Base-by-base conservation (phyloP, 352 stramenopile species). In the Paralagenidium karlingii region DNA sequence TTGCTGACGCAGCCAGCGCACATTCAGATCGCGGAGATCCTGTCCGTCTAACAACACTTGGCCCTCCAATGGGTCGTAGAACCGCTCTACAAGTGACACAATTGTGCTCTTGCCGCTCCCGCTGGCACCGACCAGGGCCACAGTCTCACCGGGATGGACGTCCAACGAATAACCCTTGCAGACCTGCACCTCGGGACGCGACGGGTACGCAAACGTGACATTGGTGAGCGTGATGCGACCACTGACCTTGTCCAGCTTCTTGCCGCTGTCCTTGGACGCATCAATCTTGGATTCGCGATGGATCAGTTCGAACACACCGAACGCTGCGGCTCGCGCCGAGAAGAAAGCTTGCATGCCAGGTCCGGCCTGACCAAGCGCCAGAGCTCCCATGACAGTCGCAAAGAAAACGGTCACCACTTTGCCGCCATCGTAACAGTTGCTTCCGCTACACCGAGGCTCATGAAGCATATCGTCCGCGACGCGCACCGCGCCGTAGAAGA, bases 191-290 rank as follows among this genome's bases (percentile, higher is more conserved):
- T 79, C 60, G 0, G 68, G 52, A 20, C 73, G 73, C 10, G 67
- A 73, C 24, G 73, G 73, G 45, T 87, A 87, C 13, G 51, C 39
- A 47, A 87, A 87, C 7, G 19, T 40, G 4, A 98, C 86, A 39
- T 89, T 74, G n/a, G 82, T 68, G 49, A 99, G 69, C 28, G 68
- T 38, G 48, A 84, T 82, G 8, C 49, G 40, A n/a, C 77, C 60
- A 41, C 40, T 48, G 7, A 88, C 60, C 24, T 51, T 19, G 38
- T 49, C 40, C 5, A 64, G 40, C 24, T 40, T 64, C 28, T 58
- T 66, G 40, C 58, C 60, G 19, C 33, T 16, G 4, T 69, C 56
- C 28, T 49, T 56, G 2, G 61, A 36, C 8, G 68, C 63, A 24
- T 84, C 51, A 32, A 89, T 85, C n/a, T 56, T 42, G 7, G 76